Evolutionary conservation across 768 basidiomycete genomes (phyloP).

Genomic region (Hypholoma sublateritium): DNA sequence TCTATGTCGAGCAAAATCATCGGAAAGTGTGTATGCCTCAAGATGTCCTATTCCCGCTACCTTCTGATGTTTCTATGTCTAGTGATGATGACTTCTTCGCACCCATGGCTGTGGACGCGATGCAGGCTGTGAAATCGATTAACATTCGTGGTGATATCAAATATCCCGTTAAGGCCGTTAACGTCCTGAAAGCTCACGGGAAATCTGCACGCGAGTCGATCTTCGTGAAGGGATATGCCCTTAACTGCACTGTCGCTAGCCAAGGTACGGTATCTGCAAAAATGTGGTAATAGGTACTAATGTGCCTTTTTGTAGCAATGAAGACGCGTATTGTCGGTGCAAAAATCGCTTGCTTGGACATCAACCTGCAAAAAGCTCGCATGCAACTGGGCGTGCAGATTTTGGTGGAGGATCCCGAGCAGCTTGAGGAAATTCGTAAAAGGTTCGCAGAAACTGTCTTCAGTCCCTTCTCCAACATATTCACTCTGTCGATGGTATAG

Average conservation of each 20-base stretch:
- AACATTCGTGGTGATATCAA: conserved; percentile 95
- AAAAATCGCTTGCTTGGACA: conserved; percentile 98
- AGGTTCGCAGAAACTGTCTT: conserved; percentile 51
- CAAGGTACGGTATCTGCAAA: conserved; percentile 64
- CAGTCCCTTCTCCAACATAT: not conserved
- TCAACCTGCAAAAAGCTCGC: conserved; percentile 92
- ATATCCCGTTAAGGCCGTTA: conserved; percentile 99
- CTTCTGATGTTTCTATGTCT: not conserved
- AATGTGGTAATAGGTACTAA: not conserved
- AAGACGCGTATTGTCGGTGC: conserved; percentile 91
- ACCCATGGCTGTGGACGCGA: conserved; percentile 98
- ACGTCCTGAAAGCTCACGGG: conserved; percentile 96
- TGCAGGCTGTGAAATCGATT: conserved; percentile 94
- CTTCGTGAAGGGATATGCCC: conserved; percentile 93
- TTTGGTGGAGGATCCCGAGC: conserved; percentile 93
- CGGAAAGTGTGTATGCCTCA: conserved; percentile 69
- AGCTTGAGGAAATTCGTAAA: conserved; percentile 94
- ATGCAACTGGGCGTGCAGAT: conserved; percentile 99
- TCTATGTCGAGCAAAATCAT: conserved; percentile 99
- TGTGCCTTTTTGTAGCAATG: conserved; percentile 67
- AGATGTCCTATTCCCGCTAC: not conserved
- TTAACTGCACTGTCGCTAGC: conserved; percentile 98
- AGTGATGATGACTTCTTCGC: conserved; percentile 98
- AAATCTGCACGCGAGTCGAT: conserved; percentile 93
- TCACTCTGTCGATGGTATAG: conserved; percentile 35